Conservation (phyloP, 345 rosid genomes). For the Euphorbia pulcherrima region DNA sequence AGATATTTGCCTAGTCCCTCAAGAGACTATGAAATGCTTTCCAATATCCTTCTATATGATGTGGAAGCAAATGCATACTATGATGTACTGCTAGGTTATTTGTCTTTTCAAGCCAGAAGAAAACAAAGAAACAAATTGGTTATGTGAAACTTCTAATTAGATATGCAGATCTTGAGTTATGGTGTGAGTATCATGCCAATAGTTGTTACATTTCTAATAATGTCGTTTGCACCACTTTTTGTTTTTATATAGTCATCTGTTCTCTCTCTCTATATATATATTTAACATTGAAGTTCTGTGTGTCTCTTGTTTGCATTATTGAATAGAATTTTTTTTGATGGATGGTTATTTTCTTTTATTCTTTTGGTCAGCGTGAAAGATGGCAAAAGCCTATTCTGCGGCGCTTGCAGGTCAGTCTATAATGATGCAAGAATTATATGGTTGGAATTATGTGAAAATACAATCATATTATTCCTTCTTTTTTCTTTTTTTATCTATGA, state of each 20-base stretch:
- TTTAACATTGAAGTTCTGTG: constrained; percentile 12
- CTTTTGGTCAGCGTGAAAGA: constrained; percentile 66
- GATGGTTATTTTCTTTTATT: background rate
- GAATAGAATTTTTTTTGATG: background rate
- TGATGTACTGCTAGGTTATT: background rate
- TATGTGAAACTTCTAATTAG: background rate
- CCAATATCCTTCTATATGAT: too few species aligned
- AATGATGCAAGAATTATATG: constrained; percentile 11
- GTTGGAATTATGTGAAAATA: background rate
- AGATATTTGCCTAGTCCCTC: background rate
- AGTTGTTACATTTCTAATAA: background rate
- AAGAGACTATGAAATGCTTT: background rate
- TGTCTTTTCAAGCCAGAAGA: background rate
- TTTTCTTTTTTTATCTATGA: background rate
- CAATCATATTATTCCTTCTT: background rate
- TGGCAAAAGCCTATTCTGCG: constrained; percentile 98
- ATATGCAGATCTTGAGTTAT: background rate
- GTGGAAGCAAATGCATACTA: background rate
- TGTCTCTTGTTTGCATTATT: constrained; percentile 3
- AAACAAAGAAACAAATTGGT: background rate
- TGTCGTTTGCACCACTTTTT: background rate
- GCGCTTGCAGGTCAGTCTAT: constrained; percentile 76
- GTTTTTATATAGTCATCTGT: background rate
- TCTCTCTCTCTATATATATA: background rate
- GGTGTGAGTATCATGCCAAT: background rate